These are phyloP conservation scores for Phialophora expanda DNA, from an alignment of 2,329 filamentous ascomycete genomes.

Conservation along the genomic window DNA sequence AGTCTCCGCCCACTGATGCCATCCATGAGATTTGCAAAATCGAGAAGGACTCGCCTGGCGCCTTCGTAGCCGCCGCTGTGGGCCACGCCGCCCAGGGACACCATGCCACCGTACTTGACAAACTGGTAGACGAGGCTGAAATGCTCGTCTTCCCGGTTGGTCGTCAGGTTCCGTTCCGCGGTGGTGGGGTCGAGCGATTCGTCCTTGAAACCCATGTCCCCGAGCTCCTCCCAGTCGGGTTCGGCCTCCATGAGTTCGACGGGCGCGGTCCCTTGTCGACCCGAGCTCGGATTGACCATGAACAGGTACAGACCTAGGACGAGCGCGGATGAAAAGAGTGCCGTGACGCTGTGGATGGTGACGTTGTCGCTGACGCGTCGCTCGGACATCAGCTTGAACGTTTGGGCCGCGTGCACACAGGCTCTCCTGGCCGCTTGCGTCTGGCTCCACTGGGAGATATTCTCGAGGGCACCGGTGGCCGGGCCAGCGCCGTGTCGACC, in stretches of 20 bases:
- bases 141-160: slow-evolving; percentile 31
- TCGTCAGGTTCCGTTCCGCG: slow-evolving; percentile 43
- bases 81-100: slow-evolving; percentile 56
- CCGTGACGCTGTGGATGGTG: slow-evolving; percentile 57
- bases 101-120: slow-evolving; percentile 55
- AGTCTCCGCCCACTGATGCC: slow-evolving; percentile 60
- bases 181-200: slow-evolving; percentile 20
- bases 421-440: slow-evolving; percentile 57
- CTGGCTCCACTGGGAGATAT: slow-evolving; percentile 58
- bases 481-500: slow-evolving; percentile 56
- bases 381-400: slow-evolving; percentile 57
- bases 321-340: slow-evolving; percentile 58
- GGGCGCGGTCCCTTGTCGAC: slow-evolving; percentile 39
- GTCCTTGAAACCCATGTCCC: slow-evolving; percentile 32
- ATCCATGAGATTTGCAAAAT: slow-evolving; percentile 59
- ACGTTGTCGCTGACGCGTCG: slow-evolving; percentile 59
- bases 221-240: slow-evolving; percentile 56
- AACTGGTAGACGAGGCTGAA: slow-evolving; percentile 44
- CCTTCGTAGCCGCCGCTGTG: slow-evolving; percentile 58
- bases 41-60: slow-evolving; percentile 57
- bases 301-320: slow-evolving; percentile 60
- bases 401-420: slow-evolving; percentile 59
- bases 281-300: slow-evolving; percentile 47
- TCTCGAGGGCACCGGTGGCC: slow-evolving; percentile 56
- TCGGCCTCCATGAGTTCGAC: slow-evolving; percentile 56